Evolutionary conservation across 1,284 basidiomycete genomes (phyloP), one percentile per base, ranked within the genome.

Genomic region (Vanrija sp.): DNA sequence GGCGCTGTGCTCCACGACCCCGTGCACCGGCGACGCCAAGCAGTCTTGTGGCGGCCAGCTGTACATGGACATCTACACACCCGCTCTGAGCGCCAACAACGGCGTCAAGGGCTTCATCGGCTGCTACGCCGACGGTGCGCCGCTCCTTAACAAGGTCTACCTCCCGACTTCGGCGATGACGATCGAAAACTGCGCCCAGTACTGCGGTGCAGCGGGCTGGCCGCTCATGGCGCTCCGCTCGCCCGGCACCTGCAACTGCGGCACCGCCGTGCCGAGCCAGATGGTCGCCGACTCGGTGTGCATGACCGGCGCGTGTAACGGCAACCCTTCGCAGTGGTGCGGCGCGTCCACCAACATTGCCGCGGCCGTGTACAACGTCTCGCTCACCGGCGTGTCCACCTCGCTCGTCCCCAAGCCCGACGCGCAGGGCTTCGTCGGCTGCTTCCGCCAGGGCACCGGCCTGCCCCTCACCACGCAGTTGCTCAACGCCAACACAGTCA

Each of bases 381-480:
- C 43, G 15, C 21, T 44, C 43, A 16, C 15, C 23, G 21, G 21
- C 23, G 10, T 44, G 23, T 7, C 14, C 15, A 16, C 19, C 15
- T 15, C 43, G 6, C 12, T 44, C 19, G 19, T 25, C 4, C 21
- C 43, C 15, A 15, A 21, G 10, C 23, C 43, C 19, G 15, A 44
- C 43, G 21, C 43, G 43, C 19, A 18, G 6, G 43, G 43, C 19
- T 44, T 23, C 12, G 43, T 44, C 43, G 43, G 43, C 43, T 44
- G 43, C 23, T 44, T 80, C 14, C 75, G 78, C 19, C 73, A 79
- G 64, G 78, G 79, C 16, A 92, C 92, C 21, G 91, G 91, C 38
- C 80, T 84, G 51, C 78, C 95, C 64, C 86, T 89, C 69, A 82
- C 94, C 60, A 83, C 89, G 49, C 85, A 87, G 64, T 83, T 89